Evolutionary conservation across 176 grass and related monocot species (phyloP), one percentile per base, ranked within the genome.

Genomic region (Ampelocalamus luodianensis): DNA sequence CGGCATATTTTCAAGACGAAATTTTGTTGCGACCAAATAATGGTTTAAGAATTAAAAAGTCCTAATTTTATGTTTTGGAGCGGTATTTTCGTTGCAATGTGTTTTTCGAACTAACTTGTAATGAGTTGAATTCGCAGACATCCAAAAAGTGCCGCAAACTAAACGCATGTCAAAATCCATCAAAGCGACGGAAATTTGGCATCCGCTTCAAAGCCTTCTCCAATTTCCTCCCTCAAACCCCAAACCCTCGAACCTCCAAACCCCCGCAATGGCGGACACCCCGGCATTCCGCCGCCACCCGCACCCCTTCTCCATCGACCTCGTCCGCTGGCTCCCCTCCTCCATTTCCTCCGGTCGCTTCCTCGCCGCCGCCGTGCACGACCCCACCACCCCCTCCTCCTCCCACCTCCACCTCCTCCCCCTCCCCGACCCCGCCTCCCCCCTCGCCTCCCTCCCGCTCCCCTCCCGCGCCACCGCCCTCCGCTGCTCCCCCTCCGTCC

Each of bases 321-420:
- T 91, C 69, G 56, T 94, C 88, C 93, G 93, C 49, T 94, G 93
- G 93, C 87, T 94, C 45, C 82, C 90, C 8, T 78, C 92, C 68
- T 63, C 87, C 46, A 8, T 78, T 36, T 67, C 78, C 51, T 89
- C 87, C 79, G 87, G 27, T 20, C 90, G 93, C 53, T 75, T 83
- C 82, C 63, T 92, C 79, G 90, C 85, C 40, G 87, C 87, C 20
- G 87, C 87, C 12, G 85, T 86, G 37, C 81, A 94, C 59, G 93
- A 94, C 56, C 74, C 81, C n/a, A 60, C 80, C 46, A 44, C 59
- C 17, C 44, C n/a, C 4, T 22, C 73, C 44, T 36, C 61, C 78
- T 77, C 81, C 54, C 65, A 76, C 74, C 79, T 92, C 82, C 87
- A 72, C 85, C 86, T 89, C 65, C 82, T 92, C 22, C 27, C 80